Conservation (phyloP, 1,284 basidiomycete genomes). For the Ustilago nuda region DNA sequence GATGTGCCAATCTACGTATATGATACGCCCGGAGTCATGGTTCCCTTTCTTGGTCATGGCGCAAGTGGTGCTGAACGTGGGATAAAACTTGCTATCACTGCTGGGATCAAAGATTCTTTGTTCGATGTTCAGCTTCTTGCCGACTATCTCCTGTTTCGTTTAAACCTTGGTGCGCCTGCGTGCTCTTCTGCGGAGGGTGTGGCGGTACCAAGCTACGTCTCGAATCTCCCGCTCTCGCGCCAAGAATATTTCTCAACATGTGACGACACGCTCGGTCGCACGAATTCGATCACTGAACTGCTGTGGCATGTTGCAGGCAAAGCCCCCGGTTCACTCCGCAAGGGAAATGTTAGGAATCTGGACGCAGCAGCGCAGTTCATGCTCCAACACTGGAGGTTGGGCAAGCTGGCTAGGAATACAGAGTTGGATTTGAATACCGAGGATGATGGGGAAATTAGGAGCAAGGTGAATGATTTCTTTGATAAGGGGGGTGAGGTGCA, state of each 20-base stretch:
- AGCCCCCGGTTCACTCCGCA: conserved; percentile 60
- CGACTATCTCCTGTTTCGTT: conserved; percentile 86
- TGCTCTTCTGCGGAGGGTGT: background rate
- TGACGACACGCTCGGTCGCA: conserved; percentile 26
- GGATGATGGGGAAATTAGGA: conserved; percentile 10
- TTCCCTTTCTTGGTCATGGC: conserved; percentile 91
- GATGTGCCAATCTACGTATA: conserved; percentile 89
- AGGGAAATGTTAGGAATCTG: conserved; percentile 55
- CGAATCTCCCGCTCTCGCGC: conserved; percentile 23
- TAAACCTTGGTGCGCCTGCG: conserved; percentile 74
- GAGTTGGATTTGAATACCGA: conserved; percentile 59
- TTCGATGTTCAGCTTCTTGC: conserved; percentile 87
- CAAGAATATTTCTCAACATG: conserved; percentile 29
- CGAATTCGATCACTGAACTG: conserved; percentile 54
- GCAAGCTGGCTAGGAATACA: conserved; percentile 49
- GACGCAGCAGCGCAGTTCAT: conserved; percentile 62
- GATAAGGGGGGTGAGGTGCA: background rate
- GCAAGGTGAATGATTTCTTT: conserved; percentile 6
- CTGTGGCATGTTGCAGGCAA: conserved; percentile 53
- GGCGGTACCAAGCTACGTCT: conserved; percentile 24
- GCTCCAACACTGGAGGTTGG: conserved; percentile 60
- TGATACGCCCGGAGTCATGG: conserved; percentile 96
- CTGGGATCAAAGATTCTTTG: conserved; percentile 92
- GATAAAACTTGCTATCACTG: conserved; percentile 91
- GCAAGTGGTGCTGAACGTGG: conserved; percentile 86